Evolutionary conservation across 176 grass and related monocot genomes (phyloP), one percentile per base, ranked within the genome.

Genomic region (Olyra latifolia): DNA sequence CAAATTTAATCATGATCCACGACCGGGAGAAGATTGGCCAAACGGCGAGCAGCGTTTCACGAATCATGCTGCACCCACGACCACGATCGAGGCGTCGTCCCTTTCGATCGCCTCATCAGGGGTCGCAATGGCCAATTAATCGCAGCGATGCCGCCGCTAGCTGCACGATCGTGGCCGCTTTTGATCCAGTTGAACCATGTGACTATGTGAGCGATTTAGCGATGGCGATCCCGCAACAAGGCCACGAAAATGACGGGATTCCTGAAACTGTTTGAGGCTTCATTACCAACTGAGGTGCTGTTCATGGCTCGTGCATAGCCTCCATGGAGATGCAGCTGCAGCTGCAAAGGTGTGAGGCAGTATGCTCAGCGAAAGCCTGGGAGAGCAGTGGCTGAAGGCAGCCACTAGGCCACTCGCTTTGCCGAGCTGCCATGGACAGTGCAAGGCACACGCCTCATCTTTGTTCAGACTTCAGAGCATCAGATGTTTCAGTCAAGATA

Each of bases 221-320:
- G 88, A 89, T 47, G 78, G 88, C 66, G 88, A 89, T 86, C 64
- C 7, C 72, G 47, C 30, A 86, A 82, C 78, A 20, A 78, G 56
- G 58, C 77, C 83, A 59, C 39, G 78, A 89, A 8, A 86, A 50
- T 3, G 78, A 89, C 57, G 17, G 71, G 63, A 7, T 76, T 75
- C 61, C 81, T 16, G 67, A 66, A 63, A 55, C 55, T 28, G 68
- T 52, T 49, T 49, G 15, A 28, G 13, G 13, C 42, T 25, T 61
- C 5, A 25, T 62, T 43, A 30, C 7, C 29, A n/a, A 25, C 30
- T 38, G 48, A n/a, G 43, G 11, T n/a, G 8, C 10, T 16, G 69
- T 9, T 85, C 35, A 23, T 43, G 35, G 52, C 41, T 42, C 75
- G 32, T 70, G 17, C 39, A 5, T 4, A 57, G 68, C n/a, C n/a